Conservation (phyloP, 2,329 filamentous ascomycete genomes). For the Davidsoniella australis region DNA sequence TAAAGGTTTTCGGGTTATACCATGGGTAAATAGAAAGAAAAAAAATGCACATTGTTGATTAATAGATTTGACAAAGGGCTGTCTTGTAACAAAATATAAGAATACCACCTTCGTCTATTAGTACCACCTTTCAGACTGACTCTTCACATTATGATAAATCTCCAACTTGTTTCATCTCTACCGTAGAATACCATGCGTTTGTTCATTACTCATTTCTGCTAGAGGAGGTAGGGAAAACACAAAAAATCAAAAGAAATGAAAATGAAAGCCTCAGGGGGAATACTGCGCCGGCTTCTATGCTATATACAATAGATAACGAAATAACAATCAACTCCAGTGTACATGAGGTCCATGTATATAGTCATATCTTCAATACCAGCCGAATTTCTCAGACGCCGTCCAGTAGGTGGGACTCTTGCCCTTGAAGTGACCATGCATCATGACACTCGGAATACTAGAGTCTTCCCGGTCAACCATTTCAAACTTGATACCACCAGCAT, state of each 20-base stretch:
- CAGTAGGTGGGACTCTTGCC: constrained; percentile 36
- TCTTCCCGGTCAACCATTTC: constrained; percentile 37
- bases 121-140: constrained; percentile 2
- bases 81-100: neutral
- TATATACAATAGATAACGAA: constrained; percentile 14
- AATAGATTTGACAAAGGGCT: constrained; percentile 3
- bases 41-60: constrained; percentile 10
- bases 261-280: too few relatives aligned
- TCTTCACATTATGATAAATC: constrained; percentile 3
- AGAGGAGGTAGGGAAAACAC: neutral
- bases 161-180: too few relatives aligned
- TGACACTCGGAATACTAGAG: constrained; percentile 53
- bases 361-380: constrained; percentile 42
- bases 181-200: neutral
- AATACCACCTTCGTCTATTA: neutral
- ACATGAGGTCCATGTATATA: neutral
- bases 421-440: constrained; percentile 36
- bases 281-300: neutral
- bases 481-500: constrained; percentile 29
- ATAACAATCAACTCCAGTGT: constrained; percentile 9
- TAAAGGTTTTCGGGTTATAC: constrained; percentile 2
- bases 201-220: neutral
- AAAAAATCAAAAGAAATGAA: neutral
- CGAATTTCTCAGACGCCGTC: constrained; percentile 63
- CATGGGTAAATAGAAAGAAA: constrained; percentile 3